Evolutionary conservation across 2,329 filamentous ascomycete genomes (phyloP).

Genomic region (Hypoxylon sp.): DNA sequence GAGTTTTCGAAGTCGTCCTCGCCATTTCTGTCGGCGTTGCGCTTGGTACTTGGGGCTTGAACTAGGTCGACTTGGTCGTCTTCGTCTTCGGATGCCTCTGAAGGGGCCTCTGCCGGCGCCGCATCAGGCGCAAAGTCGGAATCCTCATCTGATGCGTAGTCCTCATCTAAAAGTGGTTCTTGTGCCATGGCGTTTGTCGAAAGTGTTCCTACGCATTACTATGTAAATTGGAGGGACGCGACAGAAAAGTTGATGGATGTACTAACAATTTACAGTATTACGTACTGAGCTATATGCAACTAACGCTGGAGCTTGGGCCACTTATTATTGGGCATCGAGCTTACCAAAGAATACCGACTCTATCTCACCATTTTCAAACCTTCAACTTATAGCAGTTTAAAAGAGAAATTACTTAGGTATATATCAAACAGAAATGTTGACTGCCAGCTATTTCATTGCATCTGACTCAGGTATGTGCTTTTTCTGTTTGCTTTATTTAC

Average conservation of each 20-base stretch:
- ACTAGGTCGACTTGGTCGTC: conserved; percentile 41
- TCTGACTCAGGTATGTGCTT: no score
- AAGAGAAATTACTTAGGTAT: no score
- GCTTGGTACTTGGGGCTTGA: conserved; percentile 45
- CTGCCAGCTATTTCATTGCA: no score
- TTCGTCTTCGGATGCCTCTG: conserved; percentile 61
- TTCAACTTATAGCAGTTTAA: no score
- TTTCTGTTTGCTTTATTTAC: no score
- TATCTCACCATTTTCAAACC: no score
- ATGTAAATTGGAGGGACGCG: not conserved
- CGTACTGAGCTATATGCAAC: not conserved
- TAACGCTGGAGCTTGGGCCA: conserved; percentile 19
- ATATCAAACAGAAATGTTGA: no score
- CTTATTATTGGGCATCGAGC: not conserved
- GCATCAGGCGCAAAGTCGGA: conserved; percentile 75
- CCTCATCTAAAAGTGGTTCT: conserved; percentile 54
- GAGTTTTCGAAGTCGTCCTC: conserved; percentile 69
- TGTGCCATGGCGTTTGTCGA: conserved; percentile 53
- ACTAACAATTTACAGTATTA: not conserved
- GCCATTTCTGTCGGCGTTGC: conserved; percentile 33
- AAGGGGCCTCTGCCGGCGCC: conserved; percentile 54
- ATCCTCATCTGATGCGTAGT: conserved; percentile 75
- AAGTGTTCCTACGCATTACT: not conserved
- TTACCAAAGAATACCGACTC: not conserved
- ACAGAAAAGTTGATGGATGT: not conserved